phyloP scores from a whole-genome alignment of 345 rosid species.

The Mallotus nudiflorus region DNA sequence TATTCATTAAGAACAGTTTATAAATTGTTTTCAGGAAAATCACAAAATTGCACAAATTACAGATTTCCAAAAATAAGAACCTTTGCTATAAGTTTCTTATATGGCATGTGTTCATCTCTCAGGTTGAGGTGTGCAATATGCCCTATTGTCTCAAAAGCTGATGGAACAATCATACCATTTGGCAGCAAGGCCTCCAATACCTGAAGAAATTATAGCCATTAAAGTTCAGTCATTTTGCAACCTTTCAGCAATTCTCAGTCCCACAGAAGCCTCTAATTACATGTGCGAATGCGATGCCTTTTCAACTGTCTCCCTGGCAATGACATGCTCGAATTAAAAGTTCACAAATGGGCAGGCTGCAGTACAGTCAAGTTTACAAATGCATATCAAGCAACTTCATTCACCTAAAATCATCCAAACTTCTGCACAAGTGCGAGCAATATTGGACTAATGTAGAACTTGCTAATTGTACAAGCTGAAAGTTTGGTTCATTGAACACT shows the following conservation, averaged over 20 bases:
- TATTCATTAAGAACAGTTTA: conserved; percentile 12
- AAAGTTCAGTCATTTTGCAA: conserved; percentile 14
- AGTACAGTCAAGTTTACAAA: not conserved
- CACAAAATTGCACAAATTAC: conserved; percentile 9
- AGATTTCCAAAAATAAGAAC: conserved; percentile 31
- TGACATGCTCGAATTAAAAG: not conserved
- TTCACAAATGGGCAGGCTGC: not conserved
- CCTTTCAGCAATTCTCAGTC: conserved; percentile 1
- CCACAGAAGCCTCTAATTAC: not conserved
- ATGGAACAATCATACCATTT: conserved; percentile 64
- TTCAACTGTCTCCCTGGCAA: not conserved
- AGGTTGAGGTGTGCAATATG: conserved; percentile 88
- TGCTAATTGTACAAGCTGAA: not conserved
- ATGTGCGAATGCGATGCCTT: not conserved
- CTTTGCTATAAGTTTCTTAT: conserved; percentile 73
- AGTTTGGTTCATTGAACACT: not conserved
- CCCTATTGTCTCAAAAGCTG: conserved; percentile 90
- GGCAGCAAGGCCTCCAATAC: conserved; percentile 83
- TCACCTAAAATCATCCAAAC: not conserved
- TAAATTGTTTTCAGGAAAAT: not conserved
- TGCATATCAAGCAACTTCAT: not conserved
- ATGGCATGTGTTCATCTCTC: conserved; percentile 70
- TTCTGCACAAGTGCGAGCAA: not conserved
- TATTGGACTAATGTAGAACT: not conserved
- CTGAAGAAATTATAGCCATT: conserved; percentile 39